Evolutionary conservation across 106 monocot species (phyloP), one percentile per base, ranked within the genome.

Genomic region (Dendrobium chrysotoxum): DNA sequence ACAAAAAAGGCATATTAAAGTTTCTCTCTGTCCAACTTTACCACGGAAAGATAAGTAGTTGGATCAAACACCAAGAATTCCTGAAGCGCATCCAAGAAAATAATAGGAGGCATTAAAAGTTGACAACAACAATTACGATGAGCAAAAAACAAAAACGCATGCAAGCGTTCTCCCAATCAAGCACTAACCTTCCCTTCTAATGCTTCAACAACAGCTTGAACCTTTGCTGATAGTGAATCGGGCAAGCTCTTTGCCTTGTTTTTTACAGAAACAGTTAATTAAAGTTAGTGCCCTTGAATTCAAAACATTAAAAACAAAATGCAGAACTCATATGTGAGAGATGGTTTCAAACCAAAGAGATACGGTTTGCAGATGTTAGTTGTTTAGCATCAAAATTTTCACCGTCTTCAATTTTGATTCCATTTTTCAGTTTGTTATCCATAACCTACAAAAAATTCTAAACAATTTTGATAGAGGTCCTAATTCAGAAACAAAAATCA

Each of bases 361-460:
- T 74, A 47, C 96, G 89, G 46, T 93, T 86, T 46, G 53, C 85
- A 81, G 84, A 65, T 80, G 54, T 88, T 47, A 93, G 46, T 28
- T 79, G 72, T 40, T 16, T 47, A 15, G 79, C 53, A 54, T 90
- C 89, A 71, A 77, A 25, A 44, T 82, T 82, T 84, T 78, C 70
- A 35, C 40, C 67, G 25, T 87, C 90, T 53, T 86, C 85, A 75
- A 91, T 80, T 75, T 90, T 87, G 28, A 87, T 72, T 81, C 93
- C 93, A 85, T 88, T 90, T 88, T 87, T 96, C 86, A 96, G 72
- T 88, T 96, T 96, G 73, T 86, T 87, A 79, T 96, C 93, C 81
- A 78, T 85, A 20, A 90, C 90, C 96, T 93, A 80, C 45, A 82
- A 82, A 58, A 55, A 80, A 44, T 30, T 13, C 11, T 25, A 26